Evolutionary conservation across 352 stramenopile genomes (phyloP), one percentile per base, ranked within the genome.

Genomic region (Pythium utonaiense): DNA sequence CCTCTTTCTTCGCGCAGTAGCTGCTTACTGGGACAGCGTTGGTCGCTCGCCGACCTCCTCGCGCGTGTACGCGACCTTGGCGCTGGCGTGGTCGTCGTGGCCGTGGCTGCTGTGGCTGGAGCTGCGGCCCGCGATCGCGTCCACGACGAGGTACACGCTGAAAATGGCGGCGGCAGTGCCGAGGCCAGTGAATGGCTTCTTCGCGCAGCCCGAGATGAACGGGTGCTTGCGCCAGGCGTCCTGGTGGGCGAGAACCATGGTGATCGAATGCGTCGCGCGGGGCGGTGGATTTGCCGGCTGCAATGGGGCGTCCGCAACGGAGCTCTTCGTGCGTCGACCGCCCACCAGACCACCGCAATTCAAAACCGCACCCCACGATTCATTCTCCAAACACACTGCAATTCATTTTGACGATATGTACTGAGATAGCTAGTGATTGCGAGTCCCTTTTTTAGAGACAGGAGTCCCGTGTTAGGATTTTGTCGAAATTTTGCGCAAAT

Each of bases 201-300:
- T 95, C 64, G 66, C 77, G 71, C 83, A 93, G 62, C 75, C 74
- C 40, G 65, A 56, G 70, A 95, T 86, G 78, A 95, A 95, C 27
- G 85, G 85, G 71, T 95, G 85, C 81, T 88, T 93, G 61, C 85
- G 73, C 85, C 85, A 95, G 54, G 85, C 85, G 81, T 95, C 85
- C 74, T 95, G 85, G 57, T 89, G 77, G 22, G 81, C 76, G 71
- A 95, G 78, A 77, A 95, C 85, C 85, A 95, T 95, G 40, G 25
- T 74, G 61, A 19, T 47, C 21, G 21, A 27, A 9, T 10, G 48
- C 12, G n/a, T 38, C n/a, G 16, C 19, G n/a, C n/a, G n/a, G n/a
- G n/a, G n/a, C 34, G 12, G 34, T 41, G 16, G 34, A 41, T 41
- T 41, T n/a, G n/a, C 34, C 34, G 6, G 34, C 34, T 19, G 34